Base-by-base conservation (phyloP, 2,329 filamentous ascomycete species). In the Leptographium flavum region DNA sequence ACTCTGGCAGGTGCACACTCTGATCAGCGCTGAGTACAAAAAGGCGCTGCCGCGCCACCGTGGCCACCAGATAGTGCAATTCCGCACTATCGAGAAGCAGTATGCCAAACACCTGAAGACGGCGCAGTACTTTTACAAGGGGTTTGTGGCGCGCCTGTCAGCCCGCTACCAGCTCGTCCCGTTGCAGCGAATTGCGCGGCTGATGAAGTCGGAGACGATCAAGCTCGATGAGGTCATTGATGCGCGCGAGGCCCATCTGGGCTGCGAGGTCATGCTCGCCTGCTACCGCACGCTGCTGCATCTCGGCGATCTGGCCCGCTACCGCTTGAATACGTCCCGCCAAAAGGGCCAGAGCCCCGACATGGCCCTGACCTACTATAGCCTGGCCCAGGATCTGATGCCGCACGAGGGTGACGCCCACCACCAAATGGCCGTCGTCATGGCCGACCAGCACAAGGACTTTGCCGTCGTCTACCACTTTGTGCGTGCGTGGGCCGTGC, bases 401-500 rank as follows among this genome's bases (percentile, higher is more conserved):
- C 87, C 90, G 3, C 69, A 76, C 17, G 87, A 83, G 39, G 90
- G 90, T 27, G 76, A 80, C 50, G 83, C 87, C 15, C 83, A 93
- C 57, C 90, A 98, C 56, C 92, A 96, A 61, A 78, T 92, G 60
- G 88, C 85, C 31, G 84, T 96, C 31, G 81, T 96, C 48, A 73
- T 86, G 40, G 80, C 83, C 44, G 78, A 88, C 54, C 75, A 74
- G 47, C 82, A 90, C 53, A 83, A 93, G 11, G 51, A 54, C 58
- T 73, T 96, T 42, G 78, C 87, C 49, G 81, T 87, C 10, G 81
- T 93, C 27, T 96, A 95, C 61, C 80, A 94, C 60, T 76, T 96
- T 35, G 92, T 94, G 58, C 81, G 88, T 50, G 81, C 88, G 15
- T 72, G 92, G 53, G 79, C 80, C 9, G 80, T 86, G 28, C 71